Conservation (phyloP, 306 rosid genomes). For the Quercus agrifolia region DNA sequence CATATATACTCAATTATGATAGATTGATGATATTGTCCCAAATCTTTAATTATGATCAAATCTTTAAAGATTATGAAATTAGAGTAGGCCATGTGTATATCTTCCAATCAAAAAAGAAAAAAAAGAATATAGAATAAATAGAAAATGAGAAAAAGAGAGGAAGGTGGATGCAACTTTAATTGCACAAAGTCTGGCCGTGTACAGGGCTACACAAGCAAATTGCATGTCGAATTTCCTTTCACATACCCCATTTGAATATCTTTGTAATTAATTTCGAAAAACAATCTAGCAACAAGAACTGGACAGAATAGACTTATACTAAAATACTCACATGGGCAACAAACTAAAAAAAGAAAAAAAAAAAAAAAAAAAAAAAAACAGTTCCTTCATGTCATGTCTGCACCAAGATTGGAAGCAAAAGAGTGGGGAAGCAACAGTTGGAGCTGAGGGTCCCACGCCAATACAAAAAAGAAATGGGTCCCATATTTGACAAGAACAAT, state of each 20-base stretch:
- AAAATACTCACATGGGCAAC: constrained; percentile 50
- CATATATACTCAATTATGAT: no score
- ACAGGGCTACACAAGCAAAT: not conserved
- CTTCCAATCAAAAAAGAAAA: no score
- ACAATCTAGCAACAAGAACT: constrained; percentile 28
- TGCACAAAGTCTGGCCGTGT: not conserved
- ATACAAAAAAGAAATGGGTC: constrained; percentile 35
- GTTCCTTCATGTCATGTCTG: constrained; percentile 54
- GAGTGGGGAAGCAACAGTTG: constrained; percentile 34
- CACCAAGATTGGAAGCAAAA: constrained; percentile 49
- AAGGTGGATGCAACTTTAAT: not conserved
- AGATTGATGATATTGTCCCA: no score
- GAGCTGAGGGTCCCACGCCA: constrained; percentile 1
- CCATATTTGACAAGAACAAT: constrained; percentile 42
- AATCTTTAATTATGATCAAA: no score
- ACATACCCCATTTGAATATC: constrained; percentile 16
- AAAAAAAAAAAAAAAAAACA: constrained; percentile 22
- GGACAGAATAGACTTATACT: constrained; percentile 56
- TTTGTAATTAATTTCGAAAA: constrained; percentile 28
- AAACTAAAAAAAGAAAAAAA: not conserved
- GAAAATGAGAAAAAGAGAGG: not conserved
- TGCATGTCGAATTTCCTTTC: not conserved
- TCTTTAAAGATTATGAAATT: no score
- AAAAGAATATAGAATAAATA: not conserved
- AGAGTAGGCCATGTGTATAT: no score